Base-by-base conservation (phyloP, 306 rosid genomes). In the Cercis canadensis region DNA sequence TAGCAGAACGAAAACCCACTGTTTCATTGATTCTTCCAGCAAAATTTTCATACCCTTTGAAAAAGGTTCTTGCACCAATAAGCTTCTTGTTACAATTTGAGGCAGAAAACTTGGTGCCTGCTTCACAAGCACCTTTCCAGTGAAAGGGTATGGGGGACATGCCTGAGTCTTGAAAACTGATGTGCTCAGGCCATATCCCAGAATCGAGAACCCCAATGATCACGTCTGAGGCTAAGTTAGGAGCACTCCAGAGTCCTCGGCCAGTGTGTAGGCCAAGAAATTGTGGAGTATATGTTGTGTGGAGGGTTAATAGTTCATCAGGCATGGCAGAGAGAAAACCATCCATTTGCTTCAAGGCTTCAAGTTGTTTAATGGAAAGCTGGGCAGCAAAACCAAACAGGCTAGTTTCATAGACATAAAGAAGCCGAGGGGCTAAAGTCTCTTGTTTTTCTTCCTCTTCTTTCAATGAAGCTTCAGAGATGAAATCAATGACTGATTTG, bases 171-270 rank as follows among this genome's bases (percentile, higher is more conserved):
- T 52, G 62, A 63, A 90, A 90, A 70, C 96, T 90, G 6, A 74
- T 31, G 15, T 90, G 93, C 44, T 90, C 93, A 1, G 96, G 96
- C 96, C 96, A 90, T 43, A 90, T 80, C 29, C 93, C 93, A 0
- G 96, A 78, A 52, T 90, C 96, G 13, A 90, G 72, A 18, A 87
- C 47, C 7, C 91, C 93, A 16, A 90, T 71, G 21, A 90, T 87
- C 29, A 85, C 85, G 54, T 90, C 89, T 3, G 83, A 75, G 65
- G 88, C 85, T 67, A 86, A 78, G 74, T 69, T 82, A 2, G 84
- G 13, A 63, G 81, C 63, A 74, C 69, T 69, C 93, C 85, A 90
- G 39, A 90, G 91, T 37, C 92, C 88, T 49, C 5, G 70, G 9
- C 77, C 87, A 4, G 14, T 49, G 7, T 41, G 62, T 14, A 90